Conservation (phyloP, 805 yeast genomes). For the Ogataea methanolica region DNA sequence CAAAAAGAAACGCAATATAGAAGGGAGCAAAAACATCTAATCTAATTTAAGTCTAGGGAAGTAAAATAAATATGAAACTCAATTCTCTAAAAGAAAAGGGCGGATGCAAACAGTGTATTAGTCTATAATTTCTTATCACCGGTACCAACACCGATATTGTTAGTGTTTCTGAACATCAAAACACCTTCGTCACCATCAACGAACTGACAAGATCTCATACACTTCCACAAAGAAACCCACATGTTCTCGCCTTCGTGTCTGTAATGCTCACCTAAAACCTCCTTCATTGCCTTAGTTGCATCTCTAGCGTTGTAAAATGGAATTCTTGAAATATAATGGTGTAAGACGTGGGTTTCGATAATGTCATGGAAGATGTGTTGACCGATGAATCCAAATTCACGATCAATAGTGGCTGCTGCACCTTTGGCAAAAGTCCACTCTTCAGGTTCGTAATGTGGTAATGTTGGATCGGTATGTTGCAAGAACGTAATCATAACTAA, state of each 20-base stretch:
- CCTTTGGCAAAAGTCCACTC: constrained; percentile 66
- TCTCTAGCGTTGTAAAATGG: constrained; percentile 54
- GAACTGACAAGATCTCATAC: constrained; percentile 61
- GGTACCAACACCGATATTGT: constrained; percentile 38
- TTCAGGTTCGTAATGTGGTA: constrained; percentile 53
- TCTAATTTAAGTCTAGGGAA: too few relatives aligned
- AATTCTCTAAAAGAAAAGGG: too few relatives aligned
- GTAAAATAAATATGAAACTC: too few relatives aligned
- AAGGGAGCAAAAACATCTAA: too few relatives aligned
- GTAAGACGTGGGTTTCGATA: constrained; percentile 54
- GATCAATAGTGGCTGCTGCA: constrained; percentile 62
- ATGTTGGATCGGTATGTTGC: constrained; percentile 56
- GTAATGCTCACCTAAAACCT: constrained; percentile 51
- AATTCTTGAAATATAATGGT: constrained; percentile 50
- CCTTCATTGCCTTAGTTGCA: constrained; percentile 46
- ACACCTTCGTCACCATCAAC: constrained; percentile 68
- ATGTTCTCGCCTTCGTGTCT: constrained; percentile 47
- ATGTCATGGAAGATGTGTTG: constrained; percentile 53
- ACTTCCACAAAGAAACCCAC: constrained; percentile 56
- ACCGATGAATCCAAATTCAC: constrained; percentile 58
- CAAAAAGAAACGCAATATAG: too few relatives aligned
- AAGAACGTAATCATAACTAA: constrained; percentile 57
- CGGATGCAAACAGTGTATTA: too few relatives aligned
- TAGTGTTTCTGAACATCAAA: constrained; percentile 59
- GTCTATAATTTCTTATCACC: not conserved